Evolutionary conservation across 1,284 basidiomycete species (phyloP).

Genomic region (Boletus albobrunnescens): DNA sequence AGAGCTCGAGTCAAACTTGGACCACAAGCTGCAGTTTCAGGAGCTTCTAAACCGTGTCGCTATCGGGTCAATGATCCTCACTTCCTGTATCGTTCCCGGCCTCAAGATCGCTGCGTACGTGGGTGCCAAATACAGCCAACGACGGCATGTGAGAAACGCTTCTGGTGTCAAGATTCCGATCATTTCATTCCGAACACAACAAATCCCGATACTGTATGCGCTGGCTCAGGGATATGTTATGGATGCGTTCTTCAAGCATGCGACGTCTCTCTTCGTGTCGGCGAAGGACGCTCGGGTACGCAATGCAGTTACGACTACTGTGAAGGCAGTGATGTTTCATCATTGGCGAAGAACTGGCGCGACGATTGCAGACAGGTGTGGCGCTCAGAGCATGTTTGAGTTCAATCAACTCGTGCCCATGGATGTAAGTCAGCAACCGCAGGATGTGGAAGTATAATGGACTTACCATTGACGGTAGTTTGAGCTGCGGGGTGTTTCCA

Average conservation of each 20-base stretch:
- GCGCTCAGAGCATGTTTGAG: neutral
- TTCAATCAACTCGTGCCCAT: neutral
- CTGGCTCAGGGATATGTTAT: neutral
- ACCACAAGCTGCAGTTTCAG: constrained; percentile 1
- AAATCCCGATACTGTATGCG: neutral
- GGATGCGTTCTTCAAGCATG: neutral
- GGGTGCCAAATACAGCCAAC: neutral
- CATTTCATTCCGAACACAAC: constrained; percentile 1
- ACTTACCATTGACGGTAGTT: neutral
- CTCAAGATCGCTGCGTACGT: constrained; percentile 1
- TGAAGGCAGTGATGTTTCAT: constrained; percentile 1
- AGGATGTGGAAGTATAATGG: neutral
- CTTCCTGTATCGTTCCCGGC: neutral
- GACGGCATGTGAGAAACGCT: neutral
- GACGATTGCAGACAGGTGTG: constrained; percentile 1
- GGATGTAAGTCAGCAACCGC: neutral
- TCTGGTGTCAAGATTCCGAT: neutral
- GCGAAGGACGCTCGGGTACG: neutral
- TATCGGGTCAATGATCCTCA: neutral
- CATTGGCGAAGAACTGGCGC: neutral
- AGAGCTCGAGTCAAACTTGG: neutral
- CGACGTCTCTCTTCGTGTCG: neutral
- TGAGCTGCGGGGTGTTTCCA: neutral
- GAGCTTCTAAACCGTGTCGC: neutral
- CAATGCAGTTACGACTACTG: neutral